Conservation (phyloP, 2,329 filamentous ascomycete species). For the Penicillium frequentans region DNA sequence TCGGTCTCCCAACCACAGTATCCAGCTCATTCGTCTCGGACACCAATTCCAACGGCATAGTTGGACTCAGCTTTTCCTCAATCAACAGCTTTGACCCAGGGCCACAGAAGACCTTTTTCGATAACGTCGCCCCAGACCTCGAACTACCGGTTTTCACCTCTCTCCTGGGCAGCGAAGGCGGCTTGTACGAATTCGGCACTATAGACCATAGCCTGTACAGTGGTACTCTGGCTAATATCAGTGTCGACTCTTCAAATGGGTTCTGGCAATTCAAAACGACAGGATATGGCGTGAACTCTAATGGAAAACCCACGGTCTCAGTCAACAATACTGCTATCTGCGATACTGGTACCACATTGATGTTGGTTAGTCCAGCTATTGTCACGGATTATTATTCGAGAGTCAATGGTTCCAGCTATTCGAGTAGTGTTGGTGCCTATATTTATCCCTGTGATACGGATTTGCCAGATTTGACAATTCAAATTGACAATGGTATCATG, state of each 20-base stretch:
- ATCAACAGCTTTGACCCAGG: conserved; percentile 66
- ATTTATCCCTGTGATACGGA: conserved; percentile 58
- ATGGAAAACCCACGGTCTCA: too few species aligned
- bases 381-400: conserved; percentile 60
- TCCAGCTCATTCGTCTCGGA: conserved; percentile 60
- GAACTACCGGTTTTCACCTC: conserved; percentile 70
- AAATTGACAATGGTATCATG: conserved; percentile 51
- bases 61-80: conserved; percentile 66
- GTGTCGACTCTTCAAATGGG: conserved; percentile 61
- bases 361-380: conserved; percentile 60
- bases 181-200: conserved; percentile 72
- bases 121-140: conserved; percentile 64
- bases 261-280: conserved; percentile 69
- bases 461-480: conserved; percentile 57
- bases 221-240: conserved; percentile 62
- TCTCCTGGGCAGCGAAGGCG: conserved; percentile 60
- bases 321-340: conserved; percentile 52
- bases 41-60: conserved; percentile 64
- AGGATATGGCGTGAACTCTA: conserved; percentile 55
- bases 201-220: conserved; percentile 65
- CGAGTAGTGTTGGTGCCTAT: conserved; percentile 48
- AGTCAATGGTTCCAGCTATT: conserved; percentile 53
- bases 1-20: conserved; percentile 64
- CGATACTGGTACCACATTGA: conserved; percentile 68
- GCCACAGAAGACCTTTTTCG: conserved; percentile 71